These are phyloP conservation scores for Boletus coccyginus DNA, from an alignment of 768 basidiomycete genomes.

Conservation along the genomic window DNA sequence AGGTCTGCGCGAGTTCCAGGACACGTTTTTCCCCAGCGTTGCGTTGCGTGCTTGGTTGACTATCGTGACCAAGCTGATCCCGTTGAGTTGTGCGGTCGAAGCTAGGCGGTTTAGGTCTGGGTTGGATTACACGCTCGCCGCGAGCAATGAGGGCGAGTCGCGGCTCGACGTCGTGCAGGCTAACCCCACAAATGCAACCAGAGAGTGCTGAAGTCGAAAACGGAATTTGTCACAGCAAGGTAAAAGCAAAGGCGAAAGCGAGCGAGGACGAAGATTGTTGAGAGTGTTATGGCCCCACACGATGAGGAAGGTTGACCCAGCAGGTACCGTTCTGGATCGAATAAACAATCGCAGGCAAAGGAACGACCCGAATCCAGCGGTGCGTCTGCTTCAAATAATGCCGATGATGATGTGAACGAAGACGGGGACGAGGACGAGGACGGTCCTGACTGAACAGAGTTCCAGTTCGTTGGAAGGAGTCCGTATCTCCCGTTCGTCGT, in stretches of 20 bases:
- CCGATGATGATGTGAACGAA: slow-evolving; percentile 19
- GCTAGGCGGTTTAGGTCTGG: slow-evolving; percentile 90
- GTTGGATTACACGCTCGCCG: no score
- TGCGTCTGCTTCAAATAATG: slow-evolving; percentile 13
- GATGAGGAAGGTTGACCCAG: slow-evolving; percentile 94
- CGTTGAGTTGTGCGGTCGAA: slow-evolving; percentile 69
- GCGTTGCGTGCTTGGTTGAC: slow-evolving; percentile 94
- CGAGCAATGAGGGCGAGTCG: slow-evolving; percentile 76
- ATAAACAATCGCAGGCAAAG: slow-evolving; percentile 32
- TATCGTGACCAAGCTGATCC: slow-evolving; percentile 67
- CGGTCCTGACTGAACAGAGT: slow-evolving; percentile 59
- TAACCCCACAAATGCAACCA: slow-evolving; percentile 63
- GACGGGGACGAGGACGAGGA: slow-evolving; percentile 46
- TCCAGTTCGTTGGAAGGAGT: slow-evolving; percentile 50
- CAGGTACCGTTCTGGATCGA: slow-evolving; percentile 70
- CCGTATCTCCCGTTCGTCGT: no score
- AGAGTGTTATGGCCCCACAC: slow-evolving; percentile 95
- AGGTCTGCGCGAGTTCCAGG: slow-evolving; percentile 48
- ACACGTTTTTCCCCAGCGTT: slow-evolving; percentile 70
- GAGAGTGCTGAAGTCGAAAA: slow-evolving; percentile 12
- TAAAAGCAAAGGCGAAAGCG: slow-evolving; percentile 28
- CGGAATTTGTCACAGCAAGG: slow-evolving; percentile 22
- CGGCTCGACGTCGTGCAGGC: slow-evolving; percentile 78
- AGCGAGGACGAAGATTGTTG: slow-evolving; percentile 9
- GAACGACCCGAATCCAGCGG: slow-evolving; percentile 10